Percentiles rank a stretch among this genome's conserved stretches.
Evolutionary conservation across 345 rosid species (phyloP).

Genomic region (Brassica carinata): DNA sequence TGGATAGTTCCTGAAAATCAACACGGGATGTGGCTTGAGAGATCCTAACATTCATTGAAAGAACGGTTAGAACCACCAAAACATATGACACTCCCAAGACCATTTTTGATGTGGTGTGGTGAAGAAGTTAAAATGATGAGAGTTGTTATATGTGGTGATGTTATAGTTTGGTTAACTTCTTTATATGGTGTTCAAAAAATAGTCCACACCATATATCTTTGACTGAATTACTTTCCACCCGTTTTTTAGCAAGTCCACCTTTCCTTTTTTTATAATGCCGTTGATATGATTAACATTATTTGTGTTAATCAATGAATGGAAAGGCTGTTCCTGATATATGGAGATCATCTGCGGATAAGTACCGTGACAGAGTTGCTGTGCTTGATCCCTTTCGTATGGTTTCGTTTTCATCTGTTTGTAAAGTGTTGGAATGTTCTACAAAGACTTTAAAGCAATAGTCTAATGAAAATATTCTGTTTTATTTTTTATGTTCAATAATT

Average conservation of each 20-base stretch:
- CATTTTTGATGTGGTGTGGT: conserved; percentile 15
- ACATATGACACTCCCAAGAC: not conserved
- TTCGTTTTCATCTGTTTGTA: too few relatives aligned
- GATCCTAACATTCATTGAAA: conserved; percentile 2
- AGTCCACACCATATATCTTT: not conserved
- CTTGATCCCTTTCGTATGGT: too few relatives aligned
- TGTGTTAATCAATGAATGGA: too few relatives aligned
- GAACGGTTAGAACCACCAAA: not conserved
- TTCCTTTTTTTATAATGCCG: too few relatives aligned
- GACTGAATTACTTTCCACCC: not conserved
- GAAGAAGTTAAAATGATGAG: not conserved
- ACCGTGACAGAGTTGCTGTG: too few relatives aligned
- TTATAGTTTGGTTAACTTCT: not conserved
- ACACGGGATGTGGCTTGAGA: conserved; percentile 20
- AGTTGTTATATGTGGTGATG: not conserved
- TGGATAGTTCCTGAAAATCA: conserved; percentile 3
- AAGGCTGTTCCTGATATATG: too few relatives aligned
- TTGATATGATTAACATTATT: too few relatives aligned
- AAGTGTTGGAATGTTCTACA: too few relatives aligned
- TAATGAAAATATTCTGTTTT: too few relatives aligned
- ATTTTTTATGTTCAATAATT: too few relatives aligned
- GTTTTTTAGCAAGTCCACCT: not conserved
- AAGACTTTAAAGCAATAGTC: too few relatives aligned
- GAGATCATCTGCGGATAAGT: too few relatives aligned
- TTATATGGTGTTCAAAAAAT: not conserved